Conservation (phyloP, 805 yeast species). For the Barnettozyma pratensis region DNA sequence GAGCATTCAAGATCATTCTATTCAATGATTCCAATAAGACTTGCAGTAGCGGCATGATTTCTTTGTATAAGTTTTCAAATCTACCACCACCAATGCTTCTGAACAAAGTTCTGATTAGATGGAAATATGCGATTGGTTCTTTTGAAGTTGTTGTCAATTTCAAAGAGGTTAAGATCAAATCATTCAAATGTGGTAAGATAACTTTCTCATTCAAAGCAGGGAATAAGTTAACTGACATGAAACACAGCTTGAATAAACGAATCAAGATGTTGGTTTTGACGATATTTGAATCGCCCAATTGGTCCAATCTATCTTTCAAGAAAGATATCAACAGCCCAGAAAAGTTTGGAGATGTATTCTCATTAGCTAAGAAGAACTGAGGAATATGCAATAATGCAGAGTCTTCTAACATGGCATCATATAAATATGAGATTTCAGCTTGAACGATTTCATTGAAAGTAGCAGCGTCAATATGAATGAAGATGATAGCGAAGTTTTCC, state of each 20-base stretch:
- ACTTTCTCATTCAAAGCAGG: slow-evolving; percentile 86
- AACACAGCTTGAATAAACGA: slow-evolving; percentile 83
- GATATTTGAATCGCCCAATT: slow-evolving; percentile 75
- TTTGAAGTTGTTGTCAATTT: slow-evolving; percentile 77
- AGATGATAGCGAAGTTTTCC: slow-evolving; percentile 93
- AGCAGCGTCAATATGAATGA: slow-evolving; percentile 90
- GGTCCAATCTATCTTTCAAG: slow-evolving; percentile 64
- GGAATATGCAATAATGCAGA: slow-evolving; percentile 87
- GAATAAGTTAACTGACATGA: slow-evolving; percentile 91
- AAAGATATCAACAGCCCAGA: slow-evolving; percentile 79
- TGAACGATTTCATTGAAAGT: slow-evolving; percentile 90
- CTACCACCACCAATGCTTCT: slow-evolving; percentile 96
- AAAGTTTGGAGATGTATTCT: slow-evolving; percentile 88
- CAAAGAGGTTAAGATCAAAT: slow-evolving; percentile 74
- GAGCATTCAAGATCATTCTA: slow-evolving; percentile 73
- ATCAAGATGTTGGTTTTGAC: slow-evolving; percentile 76
- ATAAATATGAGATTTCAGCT: slow-evolving; percentile 71
- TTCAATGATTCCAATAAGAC: slow-evolving; percentile 81
- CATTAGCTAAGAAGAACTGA: slow-evolving; percentile 90
- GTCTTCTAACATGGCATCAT: slow-evolving; percentile 73
- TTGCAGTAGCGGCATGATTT: slow-evolving; percentile 86
- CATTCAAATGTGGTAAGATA: slow-evolving; percentile 80
- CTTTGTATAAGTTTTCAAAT: slow-evolving; percentile 88
- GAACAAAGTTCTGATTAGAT: slow-evolving; percentile 81
- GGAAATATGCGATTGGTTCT: slow-evolving; percentile 88